Evolutionary conservation across 352 stramenopile genomes (phyloP).

Genomic region (Pythium sp.): DNA sequence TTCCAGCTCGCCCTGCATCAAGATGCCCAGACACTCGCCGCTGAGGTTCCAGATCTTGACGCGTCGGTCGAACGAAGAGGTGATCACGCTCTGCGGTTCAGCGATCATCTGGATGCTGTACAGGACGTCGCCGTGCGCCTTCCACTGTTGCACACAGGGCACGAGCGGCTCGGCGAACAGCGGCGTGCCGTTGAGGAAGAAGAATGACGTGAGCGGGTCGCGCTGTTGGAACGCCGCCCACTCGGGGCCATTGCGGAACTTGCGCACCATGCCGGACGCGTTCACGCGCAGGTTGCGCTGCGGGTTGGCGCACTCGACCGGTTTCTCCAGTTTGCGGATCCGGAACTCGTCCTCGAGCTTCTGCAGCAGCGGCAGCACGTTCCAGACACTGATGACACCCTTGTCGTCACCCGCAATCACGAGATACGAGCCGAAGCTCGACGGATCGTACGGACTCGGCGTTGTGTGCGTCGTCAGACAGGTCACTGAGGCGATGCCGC

Average conservation of each 20-base stretch:
- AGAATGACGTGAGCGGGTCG: slow-evolving; percentile 56
- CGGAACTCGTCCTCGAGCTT: slow-evolving; percentile 49
- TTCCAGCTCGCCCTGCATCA: slow-evolving; percentile 71
- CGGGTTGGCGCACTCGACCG: slow-evolving; percentile 68
- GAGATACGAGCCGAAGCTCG: slow-evolving; percentile 36
- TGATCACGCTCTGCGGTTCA: slow-evolving; percentile 66
- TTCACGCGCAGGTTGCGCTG: slow-evolving; percentile 74
- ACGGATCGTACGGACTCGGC: slow-evolving; percentile 20
- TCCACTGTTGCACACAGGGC: slow-evolving; percentile 57
- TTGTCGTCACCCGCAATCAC: slow-evolving; percentile 80
- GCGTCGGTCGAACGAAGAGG: slow-evolving; percentile 73
- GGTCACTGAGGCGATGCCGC: slow-evolving; percentile 42
- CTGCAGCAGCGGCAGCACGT: slow-evolving; percentile 57
- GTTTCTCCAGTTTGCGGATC: slow-evolving; percentile 42
- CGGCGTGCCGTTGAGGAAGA: slow-evolving; percentile 52
- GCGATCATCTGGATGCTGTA: slow-evolving; percentile 76
- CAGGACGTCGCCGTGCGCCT: slow-evolving; percentile 69
- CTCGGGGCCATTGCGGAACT: slow-evolving; percentile 60
- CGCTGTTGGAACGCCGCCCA: slow-evolving; percentile 50
- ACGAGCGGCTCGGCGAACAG: slow-evolving; percentile 32
- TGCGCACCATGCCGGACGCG: slow-evolving; percentile 62
- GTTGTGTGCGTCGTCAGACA: slow-evolving; percentile 39
- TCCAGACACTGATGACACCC: slow-evolving; percentile 69
- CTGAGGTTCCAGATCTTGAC: slow-evolving; percentile 71
- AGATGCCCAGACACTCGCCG: slow-evolving; percentile 64